These are phyloP conservation scores for Fusarium sp. DNA, from an alignment of 2,329 filamentous ascomycete species.

Conservation along the genomic window DNA sequence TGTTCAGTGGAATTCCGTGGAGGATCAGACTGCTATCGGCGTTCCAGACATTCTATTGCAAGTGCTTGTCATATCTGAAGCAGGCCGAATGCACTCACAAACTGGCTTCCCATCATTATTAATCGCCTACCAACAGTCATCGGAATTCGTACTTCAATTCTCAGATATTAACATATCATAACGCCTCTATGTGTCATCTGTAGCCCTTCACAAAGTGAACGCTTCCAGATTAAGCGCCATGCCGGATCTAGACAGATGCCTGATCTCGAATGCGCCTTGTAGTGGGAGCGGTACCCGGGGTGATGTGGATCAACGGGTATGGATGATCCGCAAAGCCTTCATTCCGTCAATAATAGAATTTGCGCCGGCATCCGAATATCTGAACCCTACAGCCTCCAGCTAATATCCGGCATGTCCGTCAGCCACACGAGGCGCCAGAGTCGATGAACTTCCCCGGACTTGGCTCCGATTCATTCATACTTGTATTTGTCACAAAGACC, in stretches of 20 bases:
- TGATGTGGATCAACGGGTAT: not conserved
- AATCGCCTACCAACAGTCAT: accelerated
- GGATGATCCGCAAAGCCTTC: not conserved
- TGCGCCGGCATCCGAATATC: not conserved
- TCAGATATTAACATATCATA: not conserved
- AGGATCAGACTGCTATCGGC: too few species aligned
- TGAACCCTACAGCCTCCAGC: not conserved
- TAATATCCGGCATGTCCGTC: not conserved
- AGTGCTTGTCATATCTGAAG: too few species aligned
- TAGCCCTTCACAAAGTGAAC: accelerated
- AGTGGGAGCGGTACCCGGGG: not conserved
- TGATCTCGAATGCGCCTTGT: not conserved
- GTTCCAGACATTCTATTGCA: too few species aligned
- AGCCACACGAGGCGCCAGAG: not conserved
- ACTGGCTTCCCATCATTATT: not conserved
- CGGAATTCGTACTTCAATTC: accelerated
- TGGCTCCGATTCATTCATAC: too few species aligned
- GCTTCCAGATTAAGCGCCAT: accelerated
- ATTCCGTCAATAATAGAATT: not conserved
- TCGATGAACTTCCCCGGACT: accelerated
- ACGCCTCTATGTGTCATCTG: accelerated
- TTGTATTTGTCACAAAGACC: too few species aligned
- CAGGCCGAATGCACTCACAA: too few species aligned
- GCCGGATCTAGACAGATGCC: not conserved
- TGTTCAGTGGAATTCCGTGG: too few species aligned